These are phyloP conservation scores for Parachlorella kessleri DNA, from an alignment of 139 green algal species.

Conservation along the genomic window DNA sequence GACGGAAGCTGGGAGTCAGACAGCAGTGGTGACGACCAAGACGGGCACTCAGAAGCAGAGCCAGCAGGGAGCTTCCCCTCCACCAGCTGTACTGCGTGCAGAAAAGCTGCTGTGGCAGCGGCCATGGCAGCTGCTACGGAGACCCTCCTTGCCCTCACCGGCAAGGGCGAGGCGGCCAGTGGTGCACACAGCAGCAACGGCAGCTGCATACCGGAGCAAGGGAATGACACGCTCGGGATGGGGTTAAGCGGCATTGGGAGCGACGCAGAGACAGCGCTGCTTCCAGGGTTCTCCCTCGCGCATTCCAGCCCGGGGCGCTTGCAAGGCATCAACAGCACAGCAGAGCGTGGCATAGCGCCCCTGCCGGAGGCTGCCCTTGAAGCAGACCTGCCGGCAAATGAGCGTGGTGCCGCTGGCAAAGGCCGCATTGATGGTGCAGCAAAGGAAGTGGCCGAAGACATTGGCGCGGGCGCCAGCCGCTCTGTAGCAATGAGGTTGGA, in stretches of 20 bases:
- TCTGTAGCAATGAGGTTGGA: constrained; percentile 39
- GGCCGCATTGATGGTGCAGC: not conserved
- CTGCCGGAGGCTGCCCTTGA: too few relatives aligned
- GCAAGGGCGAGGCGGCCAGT: not conserved
- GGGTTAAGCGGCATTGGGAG: not conserved
- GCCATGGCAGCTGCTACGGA: not conserved
- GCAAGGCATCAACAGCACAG: not conserved
- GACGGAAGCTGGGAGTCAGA: too few relatives aligned
- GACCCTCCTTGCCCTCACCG: not conserved
- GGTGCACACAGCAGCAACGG: not conserved
- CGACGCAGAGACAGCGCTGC: not conserved
- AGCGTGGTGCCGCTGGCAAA: too few relatives aligned
- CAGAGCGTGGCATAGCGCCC: not conserved
- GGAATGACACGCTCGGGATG: not conserved
- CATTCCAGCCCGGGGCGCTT: not conserved
- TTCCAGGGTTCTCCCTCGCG: not conserved
- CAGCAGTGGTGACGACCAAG: too few relatives aligned
- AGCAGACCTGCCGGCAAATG: too few relatives aligned
- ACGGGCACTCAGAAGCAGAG: too few relatives aligned
- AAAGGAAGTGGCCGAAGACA: too few relatives aligned
- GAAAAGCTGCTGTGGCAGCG: not conserved
- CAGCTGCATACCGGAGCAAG: not conserved
- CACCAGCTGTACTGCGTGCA: not conserved
- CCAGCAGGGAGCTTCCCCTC: too few relatives aligned
- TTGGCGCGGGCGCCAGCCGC: not conserved